Percentiles rank a stretch among this genome's conserved stretches.
These are phyloP conservation scores for Annulohypoxylon stygium DNA, from an alignment of 495 filamentous ascomycete genomes.

Conservation along the genomic window DNA sequence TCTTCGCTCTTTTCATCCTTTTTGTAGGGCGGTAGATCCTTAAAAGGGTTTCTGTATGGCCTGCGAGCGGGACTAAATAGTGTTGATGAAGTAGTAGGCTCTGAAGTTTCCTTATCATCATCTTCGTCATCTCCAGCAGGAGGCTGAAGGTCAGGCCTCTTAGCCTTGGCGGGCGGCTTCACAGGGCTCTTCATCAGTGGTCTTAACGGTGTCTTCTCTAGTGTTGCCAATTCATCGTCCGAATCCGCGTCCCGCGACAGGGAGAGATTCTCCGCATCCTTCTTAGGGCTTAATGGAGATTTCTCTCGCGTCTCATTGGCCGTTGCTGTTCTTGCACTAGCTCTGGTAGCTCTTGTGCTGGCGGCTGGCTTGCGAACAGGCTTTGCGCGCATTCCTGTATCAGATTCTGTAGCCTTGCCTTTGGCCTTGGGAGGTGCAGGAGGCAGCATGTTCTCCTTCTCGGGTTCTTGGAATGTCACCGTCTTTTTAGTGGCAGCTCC, in stretches of 20 bases:
- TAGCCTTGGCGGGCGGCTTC: conserved; percentile 52
- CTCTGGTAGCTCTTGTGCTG: conserved; percentile 47
- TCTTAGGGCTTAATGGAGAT: conserved; percentile 67
- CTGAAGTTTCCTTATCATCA: conserved; percentile 25
- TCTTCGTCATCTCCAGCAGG: conserved; percentile 46
- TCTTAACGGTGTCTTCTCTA: conserved; percentile 63
- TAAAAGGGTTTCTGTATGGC: conserved; percentile 61
- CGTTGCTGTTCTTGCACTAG: conserved; percentile 36
- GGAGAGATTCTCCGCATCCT: conserved; percentile 63
- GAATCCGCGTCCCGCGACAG: conserved; percentile 57
- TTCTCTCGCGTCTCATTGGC: conserved; percentile 46
- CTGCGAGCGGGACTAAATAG: conserved; percentile 64
- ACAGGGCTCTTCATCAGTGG: conserved; percentile 63
- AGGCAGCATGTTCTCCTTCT: conserved; percentile 67
- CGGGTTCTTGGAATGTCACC: conserved; percentile 69
- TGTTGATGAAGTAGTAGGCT: conserved; percentile 44
- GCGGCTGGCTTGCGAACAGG: conserved; percentile 55
- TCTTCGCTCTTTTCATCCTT: conserved; percentile 59
- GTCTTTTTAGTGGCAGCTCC: conserved; percentile 60
- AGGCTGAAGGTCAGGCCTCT: conserved; percentile 46
- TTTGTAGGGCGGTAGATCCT: conserved; percentile 64
- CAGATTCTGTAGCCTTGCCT: conserved; percentile 48
- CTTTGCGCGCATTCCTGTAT: conserved; percentile 59
- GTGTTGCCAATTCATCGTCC: conserved; percentile 67
- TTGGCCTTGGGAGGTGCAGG: conserved; percentile 43